These are phyloP conservation scores for Aspergillus nomiae DNA, from an alignment of 2,329 filamentous ascomycete species.

Conservation along the genomic window DNA sequence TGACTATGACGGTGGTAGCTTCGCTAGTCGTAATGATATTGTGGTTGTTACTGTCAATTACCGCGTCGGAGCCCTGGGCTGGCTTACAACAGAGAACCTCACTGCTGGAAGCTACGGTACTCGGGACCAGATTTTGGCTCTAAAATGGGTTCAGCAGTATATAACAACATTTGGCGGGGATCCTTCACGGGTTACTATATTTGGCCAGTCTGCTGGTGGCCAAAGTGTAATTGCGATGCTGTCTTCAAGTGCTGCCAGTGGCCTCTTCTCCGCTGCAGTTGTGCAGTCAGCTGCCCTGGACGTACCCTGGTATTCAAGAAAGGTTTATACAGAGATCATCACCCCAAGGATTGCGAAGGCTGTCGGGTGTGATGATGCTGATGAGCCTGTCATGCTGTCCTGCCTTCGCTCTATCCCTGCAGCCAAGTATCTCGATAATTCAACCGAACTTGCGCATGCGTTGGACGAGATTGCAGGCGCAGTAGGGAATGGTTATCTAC, in stretches of 20 bases:
- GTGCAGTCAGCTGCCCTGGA: constrained; percentile 31
- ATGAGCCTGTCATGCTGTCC: background rate
- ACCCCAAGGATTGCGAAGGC: background rate
- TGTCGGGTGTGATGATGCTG: background rate
- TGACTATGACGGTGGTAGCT: background rate
- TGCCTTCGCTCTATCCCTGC: background rate
- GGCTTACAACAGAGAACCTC: background rate
- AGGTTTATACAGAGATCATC: background rate
- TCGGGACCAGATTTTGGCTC: background rate
- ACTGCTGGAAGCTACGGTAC: background rate
- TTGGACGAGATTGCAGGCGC: background rate
- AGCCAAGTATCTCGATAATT: background rate
- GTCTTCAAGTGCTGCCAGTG: background rate
- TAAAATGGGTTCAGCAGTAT: background rate
- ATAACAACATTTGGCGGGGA: background rate
- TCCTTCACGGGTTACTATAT: background rate
- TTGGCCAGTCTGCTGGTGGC: background rate
- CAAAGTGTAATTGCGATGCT: background rate
- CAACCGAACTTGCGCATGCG: background rate
- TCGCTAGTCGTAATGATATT: background rate
- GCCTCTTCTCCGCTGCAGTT: background rate
- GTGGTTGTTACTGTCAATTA: background rate
- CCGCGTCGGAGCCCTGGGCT: background rate
- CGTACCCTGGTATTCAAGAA: background rate
- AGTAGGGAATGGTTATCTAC: background rate